A percentile compares a stretch with the other conserved stretches of the same genome.
Conservation (phyloP, 2,329 filamentous ascomycete species). For the Xylariaceae sp. region DNA sequence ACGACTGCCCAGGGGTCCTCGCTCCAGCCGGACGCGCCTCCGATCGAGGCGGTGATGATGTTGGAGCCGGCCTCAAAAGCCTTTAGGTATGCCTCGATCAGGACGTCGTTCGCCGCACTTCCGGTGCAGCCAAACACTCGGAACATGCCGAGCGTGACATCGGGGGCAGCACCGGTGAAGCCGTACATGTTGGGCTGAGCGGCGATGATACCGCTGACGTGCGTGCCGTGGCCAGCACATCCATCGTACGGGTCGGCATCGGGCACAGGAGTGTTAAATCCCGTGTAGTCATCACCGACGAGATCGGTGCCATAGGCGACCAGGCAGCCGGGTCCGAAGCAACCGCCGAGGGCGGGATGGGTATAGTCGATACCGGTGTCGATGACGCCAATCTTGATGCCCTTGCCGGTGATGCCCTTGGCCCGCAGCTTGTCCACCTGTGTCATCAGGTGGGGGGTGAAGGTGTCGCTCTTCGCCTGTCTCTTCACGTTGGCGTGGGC, state of each 20-base stretch:
- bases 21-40: slow-evolving; percentile 46
- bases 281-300: slow-evolving; percentile 48
- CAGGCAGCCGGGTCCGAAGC: slow-evolving; percentile 55
- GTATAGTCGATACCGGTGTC: slow-evolving; percentile 57
- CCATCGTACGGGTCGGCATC: slow-evolving; percentile 44
- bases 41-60: slow-evolving; percentile 52
- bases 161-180: slow-evolving; percentile 54
- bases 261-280: slow-evolving; percentile 27
- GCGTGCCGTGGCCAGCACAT: slow-evolving; percentile 55
- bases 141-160: slow-evolving; percentile 51
- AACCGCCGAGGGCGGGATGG: slow-evolving; percentile 58
- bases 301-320: slow-evolving; percentile 45
- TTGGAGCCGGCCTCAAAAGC: slow-evolving; percentile 56
- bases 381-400: slow-evolving; percentile 48
- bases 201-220: slow-evolving; percentile 56
- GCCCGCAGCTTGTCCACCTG: slow-evolving; percentile 49
- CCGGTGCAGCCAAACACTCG: slow-evolving; percentile 53
- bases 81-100: slow-evolving; percentile 54
- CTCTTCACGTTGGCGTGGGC: slow-evolving; percentile 31
- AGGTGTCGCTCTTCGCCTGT: slow-evolving; percentile 33
- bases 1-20: slow-evolving; percentile 46
- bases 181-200: slow-evolving; percentile 48
- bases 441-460: slow-evolving; percentile 50
- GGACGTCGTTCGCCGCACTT: slow-evolving; percentile 40
- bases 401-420: slow-evolving; percentile 44